These are phyloP conservation scores for Penicillium bovifimosum DNA, from an alignment of 495 filamentous ascomycete genomes.

Conservation along the genomic window DNA sequence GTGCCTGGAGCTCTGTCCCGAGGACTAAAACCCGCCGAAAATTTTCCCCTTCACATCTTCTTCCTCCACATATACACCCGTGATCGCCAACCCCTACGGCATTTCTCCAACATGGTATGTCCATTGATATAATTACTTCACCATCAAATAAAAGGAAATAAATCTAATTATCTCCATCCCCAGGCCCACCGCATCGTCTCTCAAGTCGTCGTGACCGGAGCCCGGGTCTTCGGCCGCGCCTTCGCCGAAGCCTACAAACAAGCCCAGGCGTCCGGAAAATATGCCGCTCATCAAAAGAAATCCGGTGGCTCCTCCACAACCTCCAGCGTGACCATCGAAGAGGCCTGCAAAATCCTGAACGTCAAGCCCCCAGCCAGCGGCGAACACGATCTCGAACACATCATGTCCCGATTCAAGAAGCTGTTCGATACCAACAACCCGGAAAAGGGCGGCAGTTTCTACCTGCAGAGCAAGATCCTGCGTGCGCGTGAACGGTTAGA, in stretches of 20 bases:
- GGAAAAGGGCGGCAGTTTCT: constrained; percentile 92
- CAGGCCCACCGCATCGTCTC: constrained; percentile 94
- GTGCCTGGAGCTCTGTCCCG: constrained; percentile 16
- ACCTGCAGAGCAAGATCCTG: constrained; percentile 94
- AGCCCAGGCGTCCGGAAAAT: constrained; percentile 78
- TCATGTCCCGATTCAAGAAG: constrained; percentile 86
- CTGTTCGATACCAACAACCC: constrained; percentile 93
- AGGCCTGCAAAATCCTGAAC: constrained; percentile 97
- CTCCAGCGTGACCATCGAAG: constrained; percentile 79
- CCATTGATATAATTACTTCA: background rate
- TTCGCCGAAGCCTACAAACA: constrained; percentile 89
- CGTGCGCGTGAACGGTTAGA: constrained; percentile 89
- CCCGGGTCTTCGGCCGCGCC: constrained; percentile 86
- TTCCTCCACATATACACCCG: constrained; percentile 22
- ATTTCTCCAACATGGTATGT: constrained; percentile 29
- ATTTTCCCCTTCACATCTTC: constrained; percentile 31
- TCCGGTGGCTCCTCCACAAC: constrained; percentile 46
- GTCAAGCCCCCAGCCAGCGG: constrained; percentile 80
- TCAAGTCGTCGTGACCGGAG: constrained; percentile 84
- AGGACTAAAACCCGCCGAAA: constrained; percentile 35
- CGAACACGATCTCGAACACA: constrained; percentile 66
- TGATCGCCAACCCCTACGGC: constrained; percentile 23
- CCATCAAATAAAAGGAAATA: background rate
- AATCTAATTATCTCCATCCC: background rate
- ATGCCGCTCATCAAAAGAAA: constrained; percentile 57